Base-by-base conservation (phyloP, 2,329 filamentous ascomycete species). In the Fusarium verticillioides region DNA sequence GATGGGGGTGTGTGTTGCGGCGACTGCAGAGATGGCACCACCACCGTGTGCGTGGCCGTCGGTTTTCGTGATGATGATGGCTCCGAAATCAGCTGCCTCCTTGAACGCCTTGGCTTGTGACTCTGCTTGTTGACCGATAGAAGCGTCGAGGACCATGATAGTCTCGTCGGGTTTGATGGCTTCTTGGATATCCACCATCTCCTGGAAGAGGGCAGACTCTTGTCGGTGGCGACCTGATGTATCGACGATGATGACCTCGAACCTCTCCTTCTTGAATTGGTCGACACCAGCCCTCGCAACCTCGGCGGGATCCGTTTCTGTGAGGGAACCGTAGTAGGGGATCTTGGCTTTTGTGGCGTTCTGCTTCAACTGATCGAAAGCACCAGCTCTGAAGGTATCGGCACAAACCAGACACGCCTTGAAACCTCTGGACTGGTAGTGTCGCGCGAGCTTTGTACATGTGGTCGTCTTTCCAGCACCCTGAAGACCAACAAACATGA, bases 281-380 rank as follows among this genome's bases (percentile, higher is more conserved):
- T 97, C 95, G 37, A 99, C 96, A 84, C 96, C 96, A 76, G 98
- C 95, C n/a, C 91, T 90, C 0, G 96, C 96, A 23, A 99, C 96
- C 10, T 95, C 92, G 1, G 96, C 95, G 0, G 96, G 96, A 80
- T 99, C 96, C 12, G 95, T 98, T 85, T 99, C 95, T 6, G 96
- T 99, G 73, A 99, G 87, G 64, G 94, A 97, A 78, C 96, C 96
- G 82, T 97, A 99, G 88, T 99, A 99, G 15, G 96, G 96, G 59
- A 99, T 98, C 86, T 98, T 98, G 57, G 96, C 96, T 83, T 98
- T 99, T 39, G 95, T 98, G 4, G 96, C 96, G 82, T 99, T 99
- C 85, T 99, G 96, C 85, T 98, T 98, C 82, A 99, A 84, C 85
- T 99, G 96, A 81, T 99, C 96, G 77, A 99, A 99, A 46, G 96